A percentile compares a stretch with the other conserved stretches of the same genome.
Conservation (phyloP, 192 early-diverging fungal genomes). For the Lobulomyces angularis region DNA sequence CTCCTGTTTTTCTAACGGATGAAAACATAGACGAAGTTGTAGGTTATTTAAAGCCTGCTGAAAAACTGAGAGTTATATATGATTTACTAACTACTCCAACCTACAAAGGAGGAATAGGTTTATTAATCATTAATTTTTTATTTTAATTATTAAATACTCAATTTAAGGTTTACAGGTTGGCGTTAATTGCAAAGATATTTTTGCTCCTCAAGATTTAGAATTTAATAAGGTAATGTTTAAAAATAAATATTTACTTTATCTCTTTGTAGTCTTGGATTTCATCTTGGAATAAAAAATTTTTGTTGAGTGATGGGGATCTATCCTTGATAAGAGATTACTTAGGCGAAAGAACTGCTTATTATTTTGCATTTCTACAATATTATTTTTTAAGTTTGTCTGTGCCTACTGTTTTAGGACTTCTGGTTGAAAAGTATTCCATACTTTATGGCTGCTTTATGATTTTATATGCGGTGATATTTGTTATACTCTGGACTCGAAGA, state of each 20-base stretch:
- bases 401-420: conserved; percentile 52
- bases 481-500: conserved; percentile 78
- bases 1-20: too few relatives aligned
- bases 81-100: conserved; percentile 44
- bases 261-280: conserved; percentile 57
- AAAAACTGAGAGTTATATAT: conserved; percentile 48
- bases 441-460: not conserved
- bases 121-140: too few relatives aligned
- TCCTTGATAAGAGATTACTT: conserved; percentile 43
- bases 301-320: conserved; percentile 61
- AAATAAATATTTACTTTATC: too few relatives aligned
- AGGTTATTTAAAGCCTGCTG: too few relatives aligned
- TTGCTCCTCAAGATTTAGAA: conserved; percentile 65
- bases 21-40: too few relatives aligned
- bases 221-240: conserved; percentile 52
- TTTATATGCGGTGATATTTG: conserved; percentile 37
- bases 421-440: not conserved
- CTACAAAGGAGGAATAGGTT: conserved; percentile 50
- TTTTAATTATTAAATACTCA: too few relatives aligned
- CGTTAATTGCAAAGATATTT: conserved; percentile 43
- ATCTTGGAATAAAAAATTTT: conserved; percentile 69
- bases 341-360: conserved; percentile 52
- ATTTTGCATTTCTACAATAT: conserved; percentile 89
- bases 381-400: conserved; percentile 65
- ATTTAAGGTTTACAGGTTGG: conserved; percentile 29